These are phyloP conservation scores for Venturia oleaginea DNA, from an alignment of 2,329 filamentous ascomycete genomes.

Conservation along the genomic window DNA sequence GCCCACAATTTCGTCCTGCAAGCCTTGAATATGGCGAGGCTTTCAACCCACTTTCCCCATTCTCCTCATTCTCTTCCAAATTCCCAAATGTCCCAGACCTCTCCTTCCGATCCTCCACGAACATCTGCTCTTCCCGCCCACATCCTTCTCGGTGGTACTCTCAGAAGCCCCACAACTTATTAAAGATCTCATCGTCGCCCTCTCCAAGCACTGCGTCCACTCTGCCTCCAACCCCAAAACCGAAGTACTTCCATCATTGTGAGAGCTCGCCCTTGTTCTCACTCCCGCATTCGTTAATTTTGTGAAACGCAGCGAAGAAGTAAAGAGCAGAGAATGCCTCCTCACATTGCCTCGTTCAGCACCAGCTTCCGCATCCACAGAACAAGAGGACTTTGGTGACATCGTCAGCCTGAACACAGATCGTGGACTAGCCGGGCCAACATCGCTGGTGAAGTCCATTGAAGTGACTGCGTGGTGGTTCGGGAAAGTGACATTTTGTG, in stretches of 20 bases:
- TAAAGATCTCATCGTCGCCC: neutral
- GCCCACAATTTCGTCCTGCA: neutral
- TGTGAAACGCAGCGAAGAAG: neutral
- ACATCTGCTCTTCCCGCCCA: neutral
- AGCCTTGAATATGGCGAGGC: neutral
- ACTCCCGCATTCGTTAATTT: neutral
- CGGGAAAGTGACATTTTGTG: neutral
- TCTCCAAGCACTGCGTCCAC: neutral
- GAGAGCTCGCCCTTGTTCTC: neutral
- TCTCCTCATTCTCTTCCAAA: neutral
- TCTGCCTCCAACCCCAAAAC: neutral
- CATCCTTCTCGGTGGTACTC: neutral
- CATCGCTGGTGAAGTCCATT: neutral
- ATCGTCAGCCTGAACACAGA: neutral
- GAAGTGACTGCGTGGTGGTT: neutral
- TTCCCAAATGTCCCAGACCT: neutral
- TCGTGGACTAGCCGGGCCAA: neutral
- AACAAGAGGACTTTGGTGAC: neutral
- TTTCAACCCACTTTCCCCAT: neutral
- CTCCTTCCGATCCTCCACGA: neutral
- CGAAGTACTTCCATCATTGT: neutral
- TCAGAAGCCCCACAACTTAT: neutral
- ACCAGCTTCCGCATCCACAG: neutral
- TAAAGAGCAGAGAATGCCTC: neutral
- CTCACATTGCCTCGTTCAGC: neutral